Base-by-base conservation (phyloP, 2,329 filamentous ascomycete genomes). In the Colletotrichum chrysophilum region DNA sequence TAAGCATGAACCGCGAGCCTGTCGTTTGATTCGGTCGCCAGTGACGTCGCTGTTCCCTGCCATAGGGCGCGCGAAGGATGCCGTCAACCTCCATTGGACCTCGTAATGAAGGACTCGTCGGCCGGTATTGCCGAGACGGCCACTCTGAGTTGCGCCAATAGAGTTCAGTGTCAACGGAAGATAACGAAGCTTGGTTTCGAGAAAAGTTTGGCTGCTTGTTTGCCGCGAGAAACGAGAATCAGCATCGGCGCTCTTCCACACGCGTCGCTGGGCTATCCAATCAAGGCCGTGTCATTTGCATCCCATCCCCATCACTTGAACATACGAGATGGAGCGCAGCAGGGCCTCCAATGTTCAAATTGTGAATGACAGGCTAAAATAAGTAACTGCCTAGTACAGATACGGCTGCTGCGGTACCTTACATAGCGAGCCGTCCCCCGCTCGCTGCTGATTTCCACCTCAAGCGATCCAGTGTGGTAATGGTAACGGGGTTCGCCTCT, bases 11-110 rank as follows among this genome's bases (percentile, higher is more conserved):
- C 66, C 16, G 32, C 52, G 60, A 55, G 38, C 68, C 52, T 9
- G 43, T 52, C 70, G 24, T 58, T 52, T 68, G 38, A 61, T 62
- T 66, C 36, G 64, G 7, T 58, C 32, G 18, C 24, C 34, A 34
- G 64, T 75, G 73, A 75, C 73, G 73, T 75, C 55, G 48, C 26
- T 18, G 48, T 70, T 75, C 62, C 69, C 69, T 68, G 64, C 56
- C 12, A 43, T 30, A 61, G 43, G 43, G 69, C 34, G 21, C 69
- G 70, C 69, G 70, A 67, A 73, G 73, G 64, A 75, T 32, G 30
- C 21, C 7, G 55, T 14, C 30, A 26, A 26, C 69, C 55, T 65
- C 56, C 70, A 64, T 56, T 34, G 32, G 30, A 67, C 32, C 62
- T 64, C 62, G 73, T 72, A 67, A 75, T 36, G 28, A 65, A n/a